Evolutionary conservation across 495 filamentous ascomycete genomes (phyloP).

Genomic region (Aeminium ludgeri): DNA sequence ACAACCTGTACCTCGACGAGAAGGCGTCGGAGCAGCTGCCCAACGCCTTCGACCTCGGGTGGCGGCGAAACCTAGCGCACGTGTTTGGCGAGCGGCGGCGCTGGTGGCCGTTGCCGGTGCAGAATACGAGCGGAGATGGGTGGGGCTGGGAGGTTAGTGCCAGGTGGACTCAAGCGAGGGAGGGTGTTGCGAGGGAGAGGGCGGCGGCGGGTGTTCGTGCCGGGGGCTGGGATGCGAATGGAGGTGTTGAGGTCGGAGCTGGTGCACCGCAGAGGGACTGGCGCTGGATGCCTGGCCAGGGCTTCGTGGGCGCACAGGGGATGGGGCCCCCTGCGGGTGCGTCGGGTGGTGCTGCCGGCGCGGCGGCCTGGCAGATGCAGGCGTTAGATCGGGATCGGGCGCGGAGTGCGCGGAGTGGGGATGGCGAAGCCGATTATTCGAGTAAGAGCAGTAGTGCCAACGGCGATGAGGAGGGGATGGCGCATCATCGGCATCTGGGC

Average conservation of each 20-base stretch:
- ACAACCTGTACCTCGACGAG: slow-evolving; percentile 78
- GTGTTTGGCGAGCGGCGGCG: slow-evolving; percentile 58
- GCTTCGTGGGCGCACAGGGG: slow-evolving; percentile 4
- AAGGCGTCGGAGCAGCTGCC: slow-evolving; percentile 71
- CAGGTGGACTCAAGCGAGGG: slow-evolving; percentile 23
- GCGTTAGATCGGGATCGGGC: slow-evolving; percentile 19
- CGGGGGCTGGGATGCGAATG: slow-evolving; percentile 19
- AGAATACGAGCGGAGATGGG: slow-evolving; percentile 77
- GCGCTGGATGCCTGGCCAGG: slow-evolving; percentile 11
- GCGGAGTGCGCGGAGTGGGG: slow-evolving; percentile 1
- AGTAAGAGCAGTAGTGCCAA: neutral
- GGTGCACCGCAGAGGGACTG: slow-evolving; percentile 3
- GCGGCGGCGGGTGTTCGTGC: slow-evolving; percentile 12
- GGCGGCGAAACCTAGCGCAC: slow-evolving; percentile 58
- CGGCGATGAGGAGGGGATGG: slow-evolving; percentile 12
- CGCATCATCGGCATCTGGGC: too few relatives aligned
- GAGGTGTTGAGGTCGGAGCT: slow-evolving; percentile 13
- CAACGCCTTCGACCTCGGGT: slow-evolving; percentile 82
- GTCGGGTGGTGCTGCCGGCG: slow-evolving; percentile 3
- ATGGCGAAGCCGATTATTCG: slow-evolving; percentile 18
- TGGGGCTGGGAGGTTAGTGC: slow-evolving; percentile 80
- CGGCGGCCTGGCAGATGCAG: slow-evolving; percentile 13
- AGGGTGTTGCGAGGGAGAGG: slow-evolving; percentile 18
- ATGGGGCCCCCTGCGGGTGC: neutral
- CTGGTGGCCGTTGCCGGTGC: slow-evolving; percentile 66